Conservation (phyloP, 306 rosid genomes). For the Pterocarpus santalinus region DNA sequence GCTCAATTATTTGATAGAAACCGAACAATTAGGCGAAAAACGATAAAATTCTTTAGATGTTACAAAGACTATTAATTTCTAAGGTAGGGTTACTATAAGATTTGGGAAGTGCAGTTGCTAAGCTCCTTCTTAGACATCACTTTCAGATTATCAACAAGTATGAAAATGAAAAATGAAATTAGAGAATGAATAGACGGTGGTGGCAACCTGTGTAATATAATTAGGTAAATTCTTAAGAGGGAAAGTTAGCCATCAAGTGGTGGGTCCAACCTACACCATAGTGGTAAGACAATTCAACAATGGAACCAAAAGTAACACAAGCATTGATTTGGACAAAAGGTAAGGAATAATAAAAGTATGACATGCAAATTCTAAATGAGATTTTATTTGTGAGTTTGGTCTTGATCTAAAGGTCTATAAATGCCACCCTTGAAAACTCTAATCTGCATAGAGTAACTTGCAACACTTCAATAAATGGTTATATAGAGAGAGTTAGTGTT, state of each 20-base stretch:
- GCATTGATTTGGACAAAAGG: too few relatives aligned
- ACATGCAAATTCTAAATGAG: background rate
- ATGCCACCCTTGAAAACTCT: constrained; percentile 45
- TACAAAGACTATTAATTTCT: background rate
- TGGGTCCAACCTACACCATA: too few relatives aligned
- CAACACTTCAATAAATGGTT: constrained; percentile 24
- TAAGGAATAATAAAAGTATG: too few relatives aligned
- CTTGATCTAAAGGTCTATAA: constrained; percentile 38
- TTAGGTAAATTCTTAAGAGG: too few relatives aligned
- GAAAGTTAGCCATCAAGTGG: too few relatives aligned
- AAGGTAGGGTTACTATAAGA: background rate
- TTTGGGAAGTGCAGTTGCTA: constrained; percentile 15
- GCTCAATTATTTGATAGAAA: too few relatives aligned
- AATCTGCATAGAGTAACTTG: constrained; percentile 23
- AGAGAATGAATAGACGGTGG: background rate
- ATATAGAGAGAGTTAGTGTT: background rate
- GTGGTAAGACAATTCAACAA: too few relatives aligned
- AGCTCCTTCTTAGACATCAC: too few relatives aligned
- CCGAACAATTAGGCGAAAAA: too few relatives aligned
- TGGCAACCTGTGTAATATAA: constrained; percentile 6
- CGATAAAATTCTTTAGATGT: too few relatives aligned
- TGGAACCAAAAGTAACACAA: too few relatives aligned
- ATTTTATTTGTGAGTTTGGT: background rate
- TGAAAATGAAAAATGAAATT: background rate
- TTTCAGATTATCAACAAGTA: background rate